phyloP scores from a whole-genome alignment of 495 filamentous ascomycete genomes.

The Penicillium flavigenum region DNA sequence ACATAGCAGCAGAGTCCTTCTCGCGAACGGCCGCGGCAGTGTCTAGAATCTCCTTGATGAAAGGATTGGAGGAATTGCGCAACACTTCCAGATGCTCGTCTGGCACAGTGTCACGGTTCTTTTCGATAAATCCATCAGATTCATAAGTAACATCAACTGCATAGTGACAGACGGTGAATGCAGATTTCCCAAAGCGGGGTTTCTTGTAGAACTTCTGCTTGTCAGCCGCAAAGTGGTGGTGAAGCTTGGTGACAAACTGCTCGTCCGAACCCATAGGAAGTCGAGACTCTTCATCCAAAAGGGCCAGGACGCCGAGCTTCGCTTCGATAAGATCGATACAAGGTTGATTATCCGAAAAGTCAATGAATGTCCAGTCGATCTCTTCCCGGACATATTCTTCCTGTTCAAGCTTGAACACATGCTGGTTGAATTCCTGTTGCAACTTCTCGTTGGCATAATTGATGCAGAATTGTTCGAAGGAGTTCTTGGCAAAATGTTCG shows the following conservation, averaged over 20 bases:
- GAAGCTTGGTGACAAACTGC: constrained; percentile 95
- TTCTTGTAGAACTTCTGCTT: constrained; percentile 99
- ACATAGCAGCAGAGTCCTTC: constrained; percentile 76
- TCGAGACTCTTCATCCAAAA: constrained; percentile 94
- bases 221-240: constrained; percentile 86
- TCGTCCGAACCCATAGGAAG: constrained; percentile 97
- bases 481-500: constrained; percentile 99
- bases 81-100: constrained; percentile 97
- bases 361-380: constrained; percentile 99
- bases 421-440: constrained; percentile 99
- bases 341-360: constrained; percentile 99
- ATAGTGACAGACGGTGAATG: constrained; percentile 99
- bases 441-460: constrained; percentile 99
- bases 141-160: constrained; percentile 98
- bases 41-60: constrained; percentile 80
- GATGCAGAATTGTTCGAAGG: constrained; percentile 99
- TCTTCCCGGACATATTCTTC: constrained; percentile 96
- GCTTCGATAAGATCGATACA: constrained; percentile 99
- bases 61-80: constrained; percentile 76
- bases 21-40: constrained; percentile 84
- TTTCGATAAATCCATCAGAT: constrained; percentile 99
- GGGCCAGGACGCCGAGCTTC: constrained; percentile 86
- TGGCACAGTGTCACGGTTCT: constrained; percentile 97
- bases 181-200: constrained; percentile 93
- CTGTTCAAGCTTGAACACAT: constrained; percentile 99